Base-by-base conservation (phyloP, 129 eudicot species). In the Saposhnikovia divaricata region DNA sequence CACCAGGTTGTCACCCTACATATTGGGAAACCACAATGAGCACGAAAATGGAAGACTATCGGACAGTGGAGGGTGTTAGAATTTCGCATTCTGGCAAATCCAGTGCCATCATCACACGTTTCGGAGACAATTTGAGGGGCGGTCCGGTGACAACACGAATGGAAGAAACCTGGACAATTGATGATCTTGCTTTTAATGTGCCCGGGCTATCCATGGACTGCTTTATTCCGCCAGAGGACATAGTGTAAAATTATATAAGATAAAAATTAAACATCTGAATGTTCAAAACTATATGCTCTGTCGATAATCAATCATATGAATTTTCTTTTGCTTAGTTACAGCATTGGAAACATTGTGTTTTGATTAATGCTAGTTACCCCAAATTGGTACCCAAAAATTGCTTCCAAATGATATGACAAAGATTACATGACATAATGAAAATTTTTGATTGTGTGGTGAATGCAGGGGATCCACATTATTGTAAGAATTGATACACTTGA, bases 21-120 rank as follows among this genome's bases (percentile, higher is more conserved):
- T 95, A 95, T 50, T 95, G 98, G 98, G 98, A 95, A 81, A 95
- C 98, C 40, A 86, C 94, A 7, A 95, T 90, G 97, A 85, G 89
- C 78, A 89, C 98, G 18, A 95, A 87, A 79, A 81, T 95, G 2
- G 91, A 92, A 79, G 97, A 95, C 87, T 95, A 95, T 40, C 88
- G 91, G 42, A 40, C 71, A 13, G 88, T 90, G 10, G 98, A 95
- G 66, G 96, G 91, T 50, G 97, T 89, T 82, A 90, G 86, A 92
- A 85, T 95, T 3, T 96, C 97, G 6, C 98, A 95, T 79, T 90
- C 98, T 4, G 98, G 98, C 2, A 91, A 92, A 39, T 90, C 98
- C 16, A 89, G 85, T 25, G 97, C 84, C 43, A 83, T 89, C 76
- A 95, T 95, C 80, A 87, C 98, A 7, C 83, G 97, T 40, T 95